Evolutionary conservation across 1,284 basidiomycete species (phyloP).

Genomic region (Moesziomyces antarcticus): DNA sequence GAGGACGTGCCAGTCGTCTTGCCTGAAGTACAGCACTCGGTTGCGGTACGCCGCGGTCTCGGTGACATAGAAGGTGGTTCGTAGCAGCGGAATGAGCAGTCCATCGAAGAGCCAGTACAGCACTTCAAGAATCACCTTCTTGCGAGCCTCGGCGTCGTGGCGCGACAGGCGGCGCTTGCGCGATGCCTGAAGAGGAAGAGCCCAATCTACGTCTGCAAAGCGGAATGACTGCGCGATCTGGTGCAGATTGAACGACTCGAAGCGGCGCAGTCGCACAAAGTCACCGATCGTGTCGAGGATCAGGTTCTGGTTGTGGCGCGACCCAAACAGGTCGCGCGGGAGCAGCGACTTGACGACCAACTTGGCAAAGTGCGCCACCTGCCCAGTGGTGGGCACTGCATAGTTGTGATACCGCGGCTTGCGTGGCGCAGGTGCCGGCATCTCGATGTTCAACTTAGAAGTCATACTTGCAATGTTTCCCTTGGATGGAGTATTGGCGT

Average conservation of each 20-base stretch:
- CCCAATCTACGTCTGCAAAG: slow-evolving; percentile 84
- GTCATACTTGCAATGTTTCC: not conserved
- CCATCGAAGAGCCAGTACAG: slow-evolving; percentile 92
- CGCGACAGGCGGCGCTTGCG: slow-evolving; percentile 70
- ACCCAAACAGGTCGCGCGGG: slow-evolving; percentile 83
- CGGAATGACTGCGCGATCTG: slow-evolving; percentile 80
- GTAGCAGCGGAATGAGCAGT: slow-evolving; percentile 82
- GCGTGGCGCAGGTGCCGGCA: slow-evolving; percentile 12
- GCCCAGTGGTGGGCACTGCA: slow-evolving; percentile 74
- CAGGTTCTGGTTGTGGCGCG: slow-evolving; percentile 75
- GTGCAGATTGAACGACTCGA: slow-evolving; percentile 85
- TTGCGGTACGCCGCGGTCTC: slow-evolving; percentile 90
- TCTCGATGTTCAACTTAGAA: slow-evolving; percentile 7
- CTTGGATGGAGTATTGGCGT: not conserved
- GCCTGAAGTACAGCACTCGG: slow-evolving; percentile 88
- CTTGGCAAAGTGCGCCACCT: slow-evolving; percentile 69
- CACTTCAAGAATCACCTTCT: slow-evolving; percentile 84
- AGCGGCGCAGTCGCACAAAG: slow-evolving; percentile 80
- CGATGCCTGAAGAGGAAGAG: slow-evolving; percentile 70
- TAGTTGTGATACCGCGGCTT: slow-evolving; percentile 85
- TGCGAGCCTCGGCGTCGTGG: slow-evolving; percentile 78
- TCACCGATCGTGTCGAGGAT: slow-evolving; percentile 76
- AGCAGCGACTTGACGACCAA: slow-evolving; percentile 78
- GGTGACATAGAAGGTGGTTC: slow-evolving; percentile 93
- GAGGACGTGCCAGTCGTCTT: slow-evolving; percentile 87